Evolutionary conservation across 257 asterid species (phyloP), one percentile per base, ranked within the genome.

Genomic region (Penstemon barbatus): DNA sequence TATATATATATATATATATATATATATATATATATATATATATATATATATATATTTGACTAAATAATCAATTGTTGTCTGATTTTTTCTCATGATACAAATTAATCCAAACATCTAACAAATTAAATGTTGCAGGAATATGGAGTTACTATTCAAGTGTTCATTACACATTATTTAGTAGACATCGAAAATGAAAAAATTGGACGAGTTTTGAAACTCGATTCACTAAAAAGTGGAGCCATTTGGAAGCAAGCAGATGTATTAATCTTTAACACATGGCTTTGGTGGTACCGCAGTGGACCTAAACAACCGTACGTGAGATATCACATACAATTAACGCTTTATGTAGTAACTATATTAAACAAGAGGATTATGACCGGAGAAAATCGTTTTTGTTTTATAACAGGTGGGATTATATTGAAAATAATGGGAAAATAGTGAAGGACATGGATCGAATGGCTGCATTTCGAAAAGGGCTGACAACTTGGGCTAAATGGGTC

Each of bases 401-500:
- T 40, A 72, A 40, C 71, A 88, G 93, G 59, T 88, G 90, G 89
- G 91, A 88, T 64, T 81, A 61, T 63, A 78, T 88, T 36, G 70
- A 79, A 19, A 64, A 56, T 13, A 80, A 43, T 45, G 82, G 81
- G 40, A 73, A 72, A 61, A 76, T 74, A 72, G 46, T 52, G 66
- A 88, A 86, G 73, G 96, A 88, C 68, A 88, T 86, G 89, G 86
- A 88, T 46, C 84, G 93, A 0, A 85, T 86, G 77, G 78, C 8
- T 4, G 96, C 96, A 39, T 88, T 82, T 40, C 74, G 72, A 5
- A 80, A 38, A 48, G 93, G 74, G 15, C 71, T 86, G 12, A 66
- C 25, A 1, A 84, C 93, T 3, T 88, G 96, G 93, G 78, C 78
- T 18, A 84, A 76, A 25, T 88, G 96, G 96, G 80, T 82, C 0